Percentiles rank a stretch among this genome's conserved stretches.
These are phyloP conservation scores for Pythium diclinum DNA, from an alignment of 352 stramenopile species.

Conservation along the genomic window DNA sequence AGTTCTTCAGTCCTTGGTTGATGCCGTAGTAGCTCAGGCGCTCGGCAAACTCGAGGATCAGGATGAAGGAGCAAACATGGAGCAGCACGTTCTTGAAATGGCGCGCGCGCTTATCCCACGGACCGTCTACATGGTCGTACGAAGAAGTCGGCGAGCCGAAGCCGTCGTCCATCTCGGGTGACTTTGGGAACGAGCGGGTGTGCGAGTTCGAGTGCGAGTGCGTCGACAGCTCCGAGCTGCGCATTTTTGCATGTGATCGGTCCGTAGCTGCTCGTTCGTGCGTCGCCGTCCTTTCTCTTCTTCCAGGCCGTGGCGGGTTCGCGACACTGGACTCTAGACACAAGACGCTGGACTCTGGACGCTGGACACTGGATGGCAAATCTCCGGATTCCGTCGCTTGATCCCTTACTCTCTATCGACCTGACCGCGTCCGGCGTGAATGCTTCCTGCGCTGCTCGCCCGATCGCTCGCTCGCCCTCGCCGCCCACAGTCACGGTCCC, in stretches of 20 bases:
- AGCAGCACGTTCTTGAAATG: constrained; percentile 83
- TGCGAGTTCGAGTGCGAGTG: constrained; percentile 48
- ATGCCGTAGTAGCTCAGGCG: constrained; percentile 84
- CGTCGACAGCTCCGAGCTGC: constrained; percentile 26
- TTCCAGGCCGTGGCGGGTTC: not conserved
- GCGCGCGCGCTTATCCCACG: constrained; percentile 72
- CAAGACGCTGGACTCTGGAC: not conserved
- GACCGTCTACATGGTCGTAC: constrained; percentile 65
- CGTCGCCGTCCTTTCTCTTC: not conserved
- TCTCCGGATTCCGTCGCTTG: not conserved
- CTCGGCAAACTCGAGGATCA: constrained; percentile 85
- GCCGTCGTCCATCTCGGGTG: constrained; percentile 38
- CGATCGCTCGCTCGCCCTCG: not conserved
- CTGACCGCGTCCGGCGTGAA: not conserved
- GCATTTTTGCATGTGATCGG: constrained; percentile 24
- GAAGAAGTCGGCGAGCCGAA: constrained; percentile 41
- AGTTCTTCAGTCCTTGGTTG: constrained; percentile 85
- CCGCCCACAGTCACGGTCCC: not conserved
- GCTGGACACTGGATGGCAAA: not conserved
- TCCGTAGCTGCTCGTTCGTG: not conserved
- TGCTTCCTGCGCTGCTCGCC: not conserved
- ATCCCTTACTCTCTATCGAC: not conserved
- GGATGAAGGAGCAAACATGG: constrained; percentile 83
- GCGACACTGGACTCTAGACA: not conserved
- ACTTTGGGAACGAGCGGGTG: constrained; percentile 47